Evolutionary conservation across 2,329 filamentous ascomycete genomes (phyloP), one percentile per base, ranked within the genome.

Genomic region (Trichophyton rubrum): DNA sequence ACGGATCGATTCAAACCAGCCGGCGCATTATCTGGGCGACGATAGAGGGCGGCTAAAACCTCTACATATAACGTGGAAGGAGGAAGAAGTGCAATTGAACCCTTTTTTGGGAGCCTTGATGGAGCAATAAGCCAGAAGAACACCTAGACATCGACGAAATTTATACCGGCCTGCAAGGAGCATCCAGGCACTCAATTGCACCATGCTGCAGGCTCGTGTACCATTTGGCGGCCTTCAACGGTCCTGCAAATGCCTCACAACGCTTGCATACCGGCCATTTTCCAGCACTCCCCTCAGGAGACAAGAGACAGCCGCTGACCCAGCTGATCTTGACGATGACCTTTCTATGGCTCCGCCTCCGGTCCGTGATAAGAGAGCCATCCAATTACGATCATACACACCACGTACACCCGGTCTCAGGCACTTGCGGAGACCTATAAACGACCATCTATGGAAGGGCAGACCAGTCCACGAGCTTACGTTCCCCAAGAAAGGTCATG

Each of bases 371-470:
- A 72, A 75, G 30, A 67, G 66, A 47, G 75, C 71, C 62, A 68
- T 75, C 17, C 75, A 80, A 51, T 72, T 97, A 73, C 85, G 89
- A 68, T 93, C 88, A 59, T 99, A 96, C 75, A 97, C 89, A 73
- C 93, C 93, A 40, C 85, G 90, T 68, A 96, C 93, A 0, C 92
- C 92, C 11, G 93, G 93, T 81, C 75, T 95, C 62, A 86, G 93
- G 69, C 93, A 99, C 82, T 79, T 99, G 66, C 88, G 87, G 73
- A 84, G 93, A 49, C 90, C 93, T 13, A 86, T 96, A 75, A 97
- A 97, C 75, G 90, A 96, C 69, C 93, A 99, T 74, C 78, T 99
- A 53, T 97, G 90, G 90, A 96, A 95, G 76, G 93, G 93, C 62
- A 82, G 90, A 61, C 89, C 93, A 0, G 85, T 87, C 66, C 79